Base-by-base conservation (phyloP, 306 rosid species). In the Dicorynia guianensis region DNA sequence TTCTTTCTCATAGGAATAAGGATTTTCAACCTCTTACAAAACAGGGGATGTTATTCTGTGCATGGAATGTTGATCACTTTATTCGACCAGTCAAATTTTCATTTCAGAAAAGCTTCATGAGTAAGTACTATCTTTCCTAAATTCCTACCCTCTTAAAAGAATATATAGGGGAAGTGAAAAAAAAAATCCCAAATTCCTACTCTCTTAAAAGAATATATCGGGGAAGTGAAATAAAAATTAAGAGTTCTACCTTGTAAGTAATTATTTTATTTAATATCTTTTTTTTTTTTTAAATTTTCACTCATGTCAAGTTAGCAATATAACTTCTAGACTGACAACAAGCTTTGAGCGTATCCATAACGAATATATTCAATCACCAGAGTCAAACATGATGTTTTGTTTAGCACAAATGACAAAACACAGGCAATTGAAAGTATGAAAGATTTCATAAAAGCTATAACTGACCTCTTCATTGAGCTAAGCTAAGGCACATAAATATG, bases 31-130 rank as follows among this genome's bases (percentile, higher is more conserved):
- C 63, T 52, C 10, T 9, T 53, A 67, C 33, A 33, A 6, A 9
- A 39, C 35, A 7, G 7, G 7, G 44, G 40, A 4, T 60, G 6
- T 65, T 7, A 53, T n/a, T n/a, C n/a, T n/a, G n/a, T n/a, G n/a
- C n/a, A 69, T 36, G 52, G 52, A 69, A 69, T 19, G 19, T 11
- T 70, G 53, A 54, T 39, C 63, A 69, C 49, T 17, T 17, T 52
- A 38, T 39, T 11, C 52, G 39, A 8, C 12, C 36, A 12, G 36
- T 12, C 14, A 25, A 25, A 1, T 25, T 25, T 25, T 25, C 30
- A 25, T 25, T 25, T 25, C 30, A 25, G 2, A 25, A 25, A 25
- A 2, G 30, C 30, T 25, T 2, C n/a, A n/a, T n/a, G n/a, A n/a
- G n/a, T n/a, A n/a, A 25, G 30, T 25, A 25, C 30, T 2, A 25